Conservation (phyloP, 2,329 filamentous ascomycete species). For the Nemania bipapillata region DNA sequence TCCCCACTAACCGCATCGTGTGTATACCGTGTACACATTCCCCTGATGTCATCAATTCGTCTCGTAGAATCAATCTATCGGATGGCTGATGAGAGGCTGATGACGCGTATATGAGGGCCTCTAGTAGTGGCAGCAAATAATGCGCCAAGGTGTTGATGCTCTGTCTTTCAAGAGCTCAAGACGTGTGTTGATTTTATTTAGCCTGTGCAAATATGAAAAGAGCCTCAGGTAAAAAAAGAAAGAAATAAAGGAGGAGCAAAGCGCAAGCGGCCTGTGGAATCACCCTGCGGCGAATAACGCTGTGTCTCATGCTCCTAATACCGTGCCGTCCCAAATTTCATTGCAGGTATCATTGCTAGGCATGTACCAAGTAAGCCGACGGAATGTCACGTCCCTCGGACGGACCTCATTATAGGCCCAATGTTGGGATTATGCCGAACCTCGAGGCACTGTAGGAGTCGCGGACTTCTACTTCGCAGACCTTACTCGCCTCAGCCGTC, state of each 20-base stretch:
- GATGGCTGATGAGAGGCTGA: neutral
- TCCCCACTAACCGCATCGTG: neutral
- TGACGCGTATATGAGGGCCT: constrained; percentile 9
- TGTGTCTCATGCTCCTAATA: constrained; percentile 29
- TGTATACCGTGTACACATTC: neutral
- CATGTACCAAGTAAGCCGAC: constrained; percentile 4
- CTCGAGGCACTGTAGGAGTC: neutral
- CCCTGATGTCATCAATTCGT: neutral
- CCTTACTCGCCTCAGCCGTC: neutral
- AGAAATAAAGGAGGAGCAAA: constrained; percentile 23
- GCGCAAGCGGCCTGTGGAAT: constrained; percentile 37
- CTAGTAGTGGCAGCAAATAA: neutral
- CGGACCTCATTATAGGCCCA: neutral
- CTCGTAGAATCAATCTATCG: constrained; percentile 16
- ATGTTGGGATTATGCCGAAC: constrained; percentile 6
- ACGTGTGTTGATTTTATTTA: constrained; percentile 5
- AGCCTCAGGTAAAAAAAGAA: constrained; percentile 7
- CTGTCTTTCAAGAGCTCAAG: constrained; percentile 38
- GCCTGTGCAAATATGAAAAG: constrained; percentile 16
- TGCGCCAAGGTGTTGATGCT: constrained; percentile 26
- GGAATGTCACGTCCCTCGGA: constrained; percentile 7
- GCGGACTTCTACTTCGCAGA: neutral
- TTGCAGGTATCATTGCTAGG: constrained; percentile 4
- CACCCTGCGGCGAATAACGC: constrained; percentile 36
- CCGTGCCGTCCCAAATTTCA: constrained; percentile 8